Evolutionary conservation across 768 basidiomycete genomes (phyloP), one percentile per base, ranked within the genome.

Genomic region (Lactarius vividus): DNA sequence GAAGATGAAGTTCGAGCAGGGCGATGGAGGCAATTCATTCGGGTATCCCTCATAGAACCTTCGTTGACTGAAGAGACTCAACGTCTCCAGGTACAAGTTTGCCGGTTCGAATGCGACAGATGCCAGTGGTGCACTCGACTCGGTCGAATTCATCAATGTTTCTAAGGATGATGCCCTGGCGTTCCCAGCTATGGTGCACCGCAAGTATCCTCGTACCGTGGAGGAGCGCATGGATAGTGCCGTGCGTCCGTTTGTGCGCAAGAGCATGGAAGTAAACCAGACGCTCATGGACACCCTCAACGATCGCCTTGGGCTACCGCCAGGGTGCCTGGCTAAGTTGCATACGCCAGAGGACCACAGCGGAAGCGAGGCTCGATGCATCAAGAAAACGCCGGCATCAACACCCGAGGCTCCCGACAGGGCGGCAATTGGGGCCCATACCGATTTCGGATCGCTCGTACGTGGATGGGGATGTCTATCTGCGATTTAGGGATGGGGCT

Each of bases 1-100:
- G 62, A 80, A 79, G 66, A 62, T 77, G 70, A 71, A 73, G 55
- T 82, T 73, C 49, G 81, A 82, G 68, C 78, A 80, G 58, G 81
- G 80, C 1, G 78, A 81, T 39, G 64, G 57, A 1, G 79, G 57
- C 35, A 57, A 2, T 11, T 57, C 57, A 33, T 57, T 57, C 57
- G 57, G 57, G 57, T 57, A 57, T 15, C 37, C 6, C 23, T 28
- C 13, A 13, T 4, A n/a, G 6, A 31, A 11, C 33, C 26, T 3
- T 23, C 6, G 26, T 20, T 11, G n/a, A 16, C n/a, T 39, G 33
- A 37, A 37, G 11, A 39, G 2, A 20, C 37, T 11, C 29, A 15
- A 37, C 59, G 15, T n/a, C 31, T 40, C 6, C 42, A 60, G 61
- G 8, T 69, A 68, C 57, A 67, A 72, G 10, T 69, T 66, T 56